A percentile compares a stretch with the other conserved stretches of the same genome.
phyloP scores from a whole-genome alignment of 257 asterid species.

The Fraxinus excelsior region DNA sequence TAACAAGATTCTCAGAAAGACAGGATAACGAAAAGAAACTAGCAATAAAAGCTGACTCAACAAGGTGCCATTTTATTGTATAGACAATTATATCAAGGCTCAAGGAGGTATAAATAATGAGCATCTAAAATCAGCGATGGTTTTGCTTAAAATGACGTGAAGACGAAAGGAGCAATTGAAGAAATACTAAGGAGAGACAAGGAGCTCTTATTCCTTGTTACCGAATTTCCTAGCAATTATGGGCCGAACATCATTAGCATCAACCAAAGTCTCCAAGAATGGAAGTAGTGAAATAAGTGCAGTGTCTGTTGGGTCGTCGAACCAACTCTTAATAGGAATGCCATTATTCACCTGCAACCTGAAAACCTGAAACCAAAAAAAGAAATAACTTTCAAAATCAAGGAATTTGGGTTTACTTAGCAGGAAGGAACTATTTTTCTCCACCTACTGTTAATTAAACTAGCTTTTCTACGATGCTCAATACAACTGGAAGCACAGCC shows the following conservation, averaged over 20 bases:
- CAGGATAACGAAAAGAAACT: conserved; percentile 25
- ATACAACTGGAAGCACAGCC: neutral
- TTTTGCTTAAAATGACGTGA: conserved; percentile 32
- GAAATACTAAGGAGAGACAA: conserved; percentile 56
- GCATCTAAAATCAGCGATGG: conserved; percentile 43
- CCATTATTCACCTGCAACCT: conserved; percentile 95
- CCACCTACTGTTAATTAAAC: conserved; percentile 3
- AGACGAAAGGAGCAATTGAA: conserved; percentile 39
- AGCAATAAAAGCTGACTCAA: conserved; percentile 39
- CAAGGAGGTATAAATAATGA: conserved; percentile 45
- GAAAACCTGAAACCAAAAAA: conserved; percentile 71
- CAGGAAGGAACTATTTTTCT: neutral
- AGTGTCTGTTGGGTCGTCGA: conserved; percentile 82
- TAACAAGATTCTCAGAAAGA: conserved; percentile 35
- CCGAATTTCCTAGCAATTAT: conserved; percentile 90
- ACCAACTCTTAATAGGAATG: conserved; percentile 98
- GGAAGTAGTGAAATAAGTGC: conserved; percentile 85
- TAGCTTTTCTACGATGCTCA: conserved; percentile 19
- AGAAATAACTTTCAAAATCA: conserved; percentile 21
- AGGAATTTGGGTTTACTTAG: conserved; percentile 14
- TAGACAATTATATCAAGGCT: conserved; percentile 52
- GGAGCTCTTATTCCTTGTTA: conserved; percentile 94
- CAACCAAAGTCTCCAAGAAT: conserved; percentile 85
- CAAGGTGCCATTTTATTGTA: conserved; percentile 37
- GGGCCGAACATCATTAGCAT: conserved; percentile 92